phyloP scores from a whole-genome alignment of 225 moss, liverwort and hornwort species.

The Thuidium tamariscinum region DNA sequence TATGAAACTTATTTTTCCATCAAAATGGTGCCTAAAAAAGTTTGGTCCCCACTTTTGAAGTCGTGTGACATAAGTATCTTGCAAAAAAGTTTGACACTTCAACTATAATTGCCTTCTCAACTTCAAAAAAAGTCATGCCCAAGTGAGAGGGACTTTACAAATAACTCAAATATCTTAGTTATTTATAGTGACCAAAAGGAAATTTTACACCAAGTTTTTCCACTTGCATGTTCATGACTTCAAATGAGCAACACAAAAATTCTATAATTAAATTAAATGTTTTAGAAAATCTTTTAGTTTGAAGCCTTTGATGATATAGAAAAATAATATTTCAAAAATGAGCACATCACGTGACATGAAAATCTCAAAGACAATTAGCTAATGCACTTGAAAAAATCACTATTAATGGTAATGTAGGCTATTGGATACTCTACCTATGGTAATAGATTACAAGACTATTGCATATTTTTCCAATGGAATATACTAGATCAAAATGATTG shows the following conservation, averaged over 20 bases:
- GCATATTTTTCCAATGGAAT: fast-evolving
- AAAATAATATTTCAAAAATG: neutral
- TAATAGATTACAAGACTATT: neutral
- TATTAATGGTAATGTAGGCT: neutral
- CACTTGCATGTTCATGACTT: neutral
- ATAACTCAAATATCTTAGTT: no score
- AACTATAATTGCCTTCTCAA: no score
- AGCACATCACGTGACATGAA: neutral
- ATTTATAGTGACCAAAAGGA: neutral
- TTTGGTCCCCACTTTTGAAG: no score
- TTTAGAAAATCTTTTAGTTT: neutral
- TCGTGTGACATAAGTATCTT: no score
- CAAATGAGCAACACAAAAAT: neutral
- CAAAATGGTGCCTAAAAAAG: no score
- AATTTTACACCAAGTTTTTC: neutral
- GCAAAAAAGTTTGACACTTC: no score
- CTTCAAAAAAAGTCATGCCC: no score
- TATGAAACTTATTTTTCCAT: no score
- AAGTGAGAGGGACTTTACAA: no score
- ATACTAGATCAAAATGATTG: neutral
- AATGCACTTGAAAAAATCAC: neutral
- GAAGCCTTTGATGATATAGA: neutral
- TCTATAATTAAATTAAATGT: neutral
- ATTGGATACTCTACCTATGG: neutral
- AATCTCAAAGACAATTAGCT: fast-evolving